These are phyloP conservation scores for Candida albicans DNA, from an alignment of 1,139 yeast genomes.

Conservation along the genomic window DNA sequence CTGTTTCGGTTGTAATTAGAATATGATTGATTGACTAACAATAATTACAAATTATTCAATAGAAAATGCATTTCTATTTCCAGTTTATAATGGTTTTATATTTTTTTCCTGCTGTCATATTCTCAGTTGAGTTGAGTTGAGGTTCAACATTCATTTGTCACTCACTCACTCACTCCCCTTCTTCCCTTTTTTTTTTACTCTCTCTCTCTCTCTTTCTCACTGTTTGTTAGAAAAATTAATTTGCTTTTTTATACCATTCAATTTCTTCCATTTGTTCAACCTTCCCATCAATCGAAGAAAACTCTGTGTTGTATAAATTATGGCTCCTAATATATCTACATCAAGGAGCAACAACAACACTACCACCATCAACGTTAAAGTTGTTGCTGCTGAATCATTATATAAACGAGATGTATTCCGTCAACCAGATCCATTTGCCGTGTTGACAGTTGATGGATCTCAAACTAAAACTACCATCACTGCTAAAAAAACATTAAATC, in stretches of 20 bases:
- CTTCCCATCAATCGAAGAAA: neutral
- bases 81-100: too few relatives aligned
- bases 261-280: neutral
- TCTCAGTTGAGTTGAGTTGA: too few relatives aligned
- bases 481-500: conserved; percentile 90
- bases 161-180: neutral
- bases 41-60: too few relatives aligned
- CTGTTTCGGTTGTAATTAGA: too few relatives aligned
- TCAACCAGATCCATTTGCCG: conserved; percentile 98
- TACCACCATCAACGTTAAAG: conserved; percentile 60
- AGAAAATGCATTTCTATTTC: too few relatives aligned
- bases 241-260: neutral
- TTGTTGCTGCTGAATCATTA: conserved; percentile 94
- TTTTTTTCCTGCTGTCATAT: too few relatives aligned
- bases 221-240: neutral
- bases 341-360: conserved; percentile 6
- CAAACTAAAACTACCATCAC: conserved; percentile 95
- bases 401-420: conserved; percentile 94
- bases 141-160: too few relatives aligned
- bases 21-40: too few relatives aligned
- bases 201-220: neutral
- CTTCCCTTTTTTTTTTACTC: too few relatives aligned
- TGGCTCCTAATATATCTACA: conserved; percentile 5
- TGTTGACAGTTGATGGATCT: conserved; percentile 91
- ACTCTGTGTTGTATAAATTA: neutral